phyloP scores from a whole-genome alignment of 164 flowering plant species.

The Euptelea pleiosperma region DNA sequence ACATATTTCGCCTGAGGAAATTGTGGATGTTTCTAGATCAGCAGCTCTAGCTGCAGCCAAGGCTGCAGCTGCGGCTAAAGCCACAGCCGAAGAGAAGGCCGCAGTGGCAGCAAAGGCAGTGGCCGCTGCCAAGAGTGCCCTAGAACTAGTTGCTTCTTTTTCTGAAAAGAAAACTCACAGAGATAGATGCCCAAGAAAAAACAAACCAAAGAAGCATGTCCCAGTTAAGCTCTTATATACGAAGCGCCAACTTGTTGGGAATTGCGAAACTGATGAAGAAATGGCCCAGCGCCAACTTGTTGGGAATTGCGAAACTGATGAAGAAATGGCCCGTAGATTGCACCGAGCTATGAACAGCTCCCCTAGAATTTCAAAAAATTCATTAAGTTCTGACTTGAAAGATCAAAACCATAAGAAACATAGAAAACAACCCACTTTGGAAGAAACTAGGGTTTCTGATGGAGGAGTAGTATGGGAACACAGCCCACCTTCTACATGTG shows the following conservation, averaged over 20 bases:
- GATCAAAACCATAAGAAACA: constrained; percentile 48
- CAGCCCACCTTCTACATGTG: constrained; percentile 25
- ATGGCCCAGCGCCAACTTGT: constrained; percentile 56
- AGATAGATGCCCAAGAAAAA: constrained; percentile 42
- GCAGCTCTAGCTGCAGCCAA: constrained; percentile 61
- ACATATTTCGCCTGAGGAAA: constrained; percentile 53
- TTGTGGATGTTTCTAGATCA: constrained; percentile 58
- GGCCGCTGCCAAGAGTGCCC: constrained; percentile 79
- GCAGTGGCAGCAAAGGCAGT: constrained; percentile 69
- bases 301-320: constrained; percentile 49
- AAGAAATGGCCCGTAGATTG: constrained; percentile 71
- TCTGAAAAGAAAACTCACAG: constrained; percentile 33
- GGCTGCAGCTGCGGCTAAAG: constrained; percentile 74
- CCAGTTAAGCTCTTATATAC: constrained; percentile 65
- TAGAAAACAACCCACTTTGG: constrained; percentile 26
- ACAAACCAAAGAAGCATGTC: constrained; percentile 74
- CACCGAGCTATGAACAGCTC: constrained; percentile 81
- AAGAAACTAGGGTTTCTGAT: constrained; percentile 26
- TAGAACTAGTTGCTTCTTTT: constrained; percentile 59
- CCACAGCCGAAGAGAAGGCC: constrained; percentile 83
- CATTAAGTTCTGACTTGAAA: constrained; percentile 38
- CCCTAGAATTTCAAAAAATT: constrained; percentile 57
- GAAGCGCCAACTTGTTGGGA: constrained; percentile 35
- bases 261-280: constrained; percentile 62
- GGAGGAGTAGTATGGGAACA: constrained; percentile 30